These are phyloP conservation scores for Pugionium dolabratum DNA, from an alignment of 345 rosid genomes.

Conservation along the genomic window DNA sequence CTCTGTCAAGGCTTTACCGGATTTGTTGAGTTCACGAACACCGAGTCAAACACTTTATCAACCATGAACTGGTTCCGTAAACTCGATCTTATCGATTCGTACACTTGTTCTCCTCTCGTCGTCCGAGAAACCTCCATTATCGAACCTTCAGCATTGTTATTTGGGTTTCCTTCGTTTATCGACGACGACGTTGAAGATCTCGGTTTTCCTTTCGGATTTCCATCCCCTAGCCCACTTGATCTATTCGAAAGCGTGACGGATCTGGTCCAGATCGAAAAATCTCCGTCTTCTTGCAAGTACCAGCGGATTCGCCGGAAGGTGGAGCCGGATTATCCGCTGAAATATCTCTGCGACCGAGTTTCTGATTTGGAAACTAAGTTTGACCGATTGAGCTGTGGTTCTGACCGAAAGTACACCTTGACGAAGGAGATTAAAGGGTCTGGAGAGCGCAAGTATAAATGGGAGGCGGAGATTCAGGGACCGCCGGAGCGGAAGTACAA, in stretches of 20 bases:
- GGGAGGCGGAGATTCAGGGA: constrained; percentile 64
- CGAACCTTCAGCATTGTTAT: constrained; percentile 6
- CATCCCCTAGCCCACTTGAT: constrained; percentile 46
- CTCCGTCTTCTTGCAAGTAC: constrained; percentile 52
- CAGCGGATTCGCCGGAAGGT: constrained; percentile 48
- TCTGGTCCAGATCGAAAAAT: constrained; percentile 55
- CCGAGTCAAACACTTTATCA: constrained; percentile 34
- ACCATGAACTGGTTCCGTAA: constrained; percentile 40
- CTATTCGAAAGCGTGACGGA: constrained; percentile 56
- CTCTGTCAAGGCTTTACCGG: not conserved
- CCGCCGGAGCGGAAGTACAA: constrained; percentile 39
- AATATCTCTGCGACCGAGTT: constrained; percentile 62
- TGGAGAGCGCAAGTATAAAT: constrained; percentile 69
- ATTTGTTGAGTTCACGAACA: constrained; percentile 35
- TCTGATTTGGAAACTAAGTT: constrained; percentile 67
- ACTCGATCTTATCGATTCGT: constrained; percentile 36
- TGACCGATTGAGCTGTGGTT: constrained; percentile 46
- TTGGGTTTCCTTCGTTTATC: constrained; percentile 19
- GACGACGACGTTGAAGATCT: constrained; percentile 33
- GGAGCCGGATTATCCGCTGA: constrained; percentile 45
- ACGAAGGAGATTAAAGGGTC: constrained; percentile 75
- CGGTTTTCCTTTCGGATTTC: constrained; percentile 45
- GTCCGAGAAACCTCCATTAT: constrained; percentile 29
- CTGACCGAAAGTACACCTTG: constrained; percentile 75
- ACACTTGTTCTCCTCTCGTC: constrained; percentile 35